Percentiles rank a stretch among this genome's conserved stretches.
These are phyloP conservation scores for Hypomontagnella monticulosa DNA, from an alignment of 495 filamentous ascomycete genomes.

Conservation along the genomic window DNA sequence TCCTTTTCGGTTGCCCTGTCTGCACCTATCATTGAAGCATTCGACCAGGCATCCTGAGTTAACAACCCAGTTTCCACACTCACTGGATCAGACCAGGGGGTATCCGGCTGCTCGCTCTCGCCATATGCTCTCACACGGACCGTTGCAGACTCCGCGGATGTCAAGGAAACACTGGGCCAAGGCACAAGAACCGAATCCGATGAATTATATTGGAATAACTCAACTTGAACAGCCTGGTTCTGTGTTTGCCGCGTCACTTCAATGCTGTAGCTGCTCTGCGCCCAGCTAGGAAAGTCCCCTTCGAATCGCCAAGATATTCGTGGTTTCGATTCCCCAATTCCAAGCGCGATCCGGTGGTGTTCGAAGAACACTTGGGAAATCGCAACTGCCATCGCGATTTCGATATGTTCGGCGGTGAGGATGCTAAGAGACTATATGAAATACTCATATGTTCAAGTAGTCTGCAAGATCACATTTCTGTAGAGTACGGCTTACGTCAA, in stretches of 20 bases:
- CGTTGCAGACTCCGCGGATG: constrained; percentile 51
- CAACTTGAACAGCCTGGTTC: constrained; percentile 14
- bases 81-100: constrained; percentile 51
- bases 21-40: constrained; percentile 49
- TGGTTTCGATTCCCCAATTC: constrained; percentile 41
- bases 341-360: constrained; percentile 43
- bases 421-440: background rate
- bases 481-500: background rate
- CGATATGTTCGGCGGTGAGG: background rate
- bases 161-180: constrained; percentile 58
- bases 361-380: constrained; percentile 47
- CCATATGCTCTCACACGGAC: constrained; percentile 53
- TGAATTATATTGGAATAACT: constrained; percentile 42
- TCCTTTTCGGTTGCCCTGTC: constrained; percentile 38
- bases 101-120: constrained; percentile 38
- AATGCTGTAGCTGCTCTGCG: constrained; percentile 41
- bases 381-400: constrained; percentile 36
- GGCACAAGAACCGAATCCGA: constrained; percentile 57
- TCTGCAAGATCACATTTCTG: background rate
- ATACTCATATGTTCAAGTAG: background rate
- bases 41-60: constrained; percentile 51
- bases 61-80: constrained; percentile 55
- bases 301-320: constrained; percentile 49
- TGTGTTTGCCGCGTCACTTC: constrained; percentile 31
- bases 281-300: constrained; percentile 36